Conservation (phyloP, 768 basidiomycete species). For the Melanogaster broomeanus region DNA sequence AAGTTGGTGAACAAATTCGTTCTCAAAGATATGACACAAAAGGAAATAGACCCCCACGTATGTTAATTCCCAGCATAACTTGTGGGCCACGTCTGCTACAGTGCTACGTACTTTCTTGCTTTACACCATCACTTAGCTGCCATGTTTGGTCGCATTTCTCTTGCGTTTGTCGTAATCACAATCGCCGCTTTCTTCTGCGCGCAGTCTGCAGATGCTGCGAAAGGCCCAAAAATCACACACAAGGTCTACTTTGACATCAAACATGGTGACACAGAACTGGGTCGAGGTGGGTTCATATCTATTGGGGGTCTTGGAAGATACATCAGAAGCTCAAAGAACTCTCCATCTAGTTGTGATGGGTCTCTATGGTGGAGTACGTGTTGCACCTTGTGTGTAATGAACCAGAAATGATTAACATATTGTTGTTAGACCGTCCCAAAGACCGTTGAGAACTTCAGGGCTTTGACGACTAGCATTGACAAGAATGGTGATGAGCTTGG, state of each 20-base stretch:
- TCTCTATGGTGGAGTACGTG: slow-evolving; percentile 81
- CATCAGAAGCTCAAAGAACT: slow-evolving; percentile 5
- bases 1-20: too few relatives aligned
- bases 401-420: background rate
- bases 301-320: background rate
- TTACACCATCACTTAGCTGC: background rate
- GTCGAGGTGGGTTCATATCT: slow-evolving; percentile 67
- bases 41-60: slow-evolving; percentile 26
- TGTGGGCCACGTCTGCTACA: slow-evolving; percentile 26
- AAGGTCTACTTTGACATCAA: slow-evolving; percentile 95
- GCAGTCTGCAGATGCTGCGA: slow-evolving; percentile 75
- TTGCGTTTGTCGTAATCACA: slow-evolving; percentile 62
- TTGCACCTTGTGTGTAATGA: background rate
- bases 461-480: slow-evolving; percentile 79
- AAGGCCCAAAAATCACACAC: slow-evolving; percentile 87
- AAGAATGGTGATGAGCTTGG: slow-evolving; percentile 68
- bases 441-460: slow-evolving; percentile 97
- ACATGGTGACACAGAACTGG: slow-evolving; percentile 86
- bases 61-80: slow-evolving; percentile 1
- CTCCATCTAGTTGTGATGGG: slow-evolving; percentile 70
- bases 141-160: slow-evolving; percentile 63
- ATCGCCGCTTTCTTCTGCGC: slow-evolving; percentile 71
- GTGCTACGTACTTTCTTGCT: slow-evolving; percentile 13
- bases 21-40: too few relatives aligned
- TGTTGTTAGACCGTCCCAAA: slow-evolving; percentile 82